These are phyloP conservation scores for Cucumis sativus DNA, from an alignment of 306 rosid species.

Conservation along the genomic window DNA sequence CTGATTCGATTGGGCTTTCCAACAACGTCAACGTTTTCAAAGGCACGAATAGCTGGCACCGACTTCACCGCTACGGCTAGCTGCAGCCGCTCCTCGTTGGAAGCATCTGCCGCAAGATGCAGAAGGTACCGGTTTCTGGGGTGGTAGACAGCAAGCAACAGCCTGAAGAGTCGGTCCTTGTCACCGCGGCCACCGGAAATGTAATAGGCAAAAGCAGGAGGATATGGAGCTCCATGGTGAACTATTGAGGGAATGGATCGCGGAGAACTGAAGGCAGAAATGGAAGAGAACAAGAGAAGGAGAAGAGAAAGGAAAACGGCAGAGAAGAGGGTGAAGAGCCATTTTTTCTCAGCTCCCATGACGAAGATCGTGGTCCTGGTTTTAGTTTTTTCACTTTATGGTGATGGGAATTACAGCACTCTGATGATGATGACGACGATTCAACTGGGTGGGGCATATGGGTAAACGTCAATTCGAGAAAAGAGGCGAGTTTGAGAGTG, in stretches of 20 bases:
- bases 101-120: conserved; percentile 60
- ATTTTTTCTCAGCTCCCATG: conserved; percentile 89
- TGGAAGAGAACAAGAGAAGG: conserved; percentile 42
- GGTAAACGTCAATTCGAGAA: conserved; percentile 18
- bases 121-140: conserved; percentile 75
- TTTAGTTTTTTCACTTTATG: background rate
- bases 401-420: background rate
- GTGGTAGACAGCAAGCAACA: conserved; percentile 77
- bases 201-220: conserved; percentile 83
- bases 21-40: conserved; percentile 74
- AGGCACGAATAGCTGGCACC: conserved; percentile 64
- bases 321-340: conserved; percentile 68
- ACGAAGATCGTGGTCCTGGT: background rate
- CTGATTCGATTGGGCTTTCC: conserved; percentile 71
- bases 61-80: conserved; percentile 28
- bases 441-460: conserved; percentile 22
- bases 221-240: conserved; percentile 57
- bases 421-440: background rate
- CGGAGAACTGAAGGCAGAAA: conserved; percentile 61
- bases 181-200: conserved; percentile 60
- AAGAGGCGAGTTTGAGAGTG: conserved; percentile 17
- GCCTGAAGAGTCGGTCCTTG: conserved; percentile 62
- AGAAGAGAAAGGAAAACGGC: conserved; percentile 55
- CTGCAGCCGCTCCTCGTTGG: conserved; percentile 47
- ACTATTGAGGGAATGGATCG: conserved; percentile 54